Conservation (phyloP, 176 grass and related monocot species). For the Alloteropsis semialata region DNA sequence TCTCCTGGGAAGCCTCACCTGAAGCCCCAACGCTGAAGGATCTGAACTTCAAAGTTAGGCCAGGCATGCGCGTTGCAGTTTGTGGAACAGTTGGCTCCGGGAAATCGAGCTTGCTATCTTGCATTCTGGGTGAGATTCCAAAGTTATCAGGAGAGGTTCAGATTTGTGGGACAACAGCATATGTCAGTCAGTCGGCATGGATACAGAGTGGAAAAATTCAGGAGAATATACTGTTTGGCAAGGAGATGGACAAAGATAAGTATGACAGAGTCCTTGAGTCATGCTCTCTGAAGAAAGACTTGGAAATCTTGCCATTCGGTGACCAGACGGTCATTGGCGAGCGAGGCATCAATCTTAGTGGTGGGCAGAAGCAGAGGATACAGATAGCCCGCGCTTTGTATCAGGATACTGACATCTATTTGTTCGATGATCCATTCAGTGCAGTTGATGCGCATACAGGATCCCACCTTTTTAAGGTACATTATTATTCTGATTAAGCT, state of each 20-base stretch:
- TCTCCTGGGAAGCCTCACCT: constrained; percentile 38
- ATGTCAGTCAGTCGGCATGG: constrained; percentile 32
- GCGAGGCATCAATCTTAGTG: background rate
- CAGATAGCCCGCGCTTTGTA: constrained; percentile 43
- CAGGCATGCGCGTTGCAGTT: background rate
- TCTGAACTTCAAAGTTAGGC: constrained; percentile 40
- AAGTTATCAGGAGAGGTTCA: constrained; percentile 24
- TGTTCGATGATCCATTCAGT: constrained; percentile 16
- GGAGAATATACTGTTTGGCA: constrained; percentile 1
- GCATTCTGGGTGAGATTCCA: constrained; percentile 31
- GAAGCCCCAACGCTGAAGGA: constrained; percentile 36
- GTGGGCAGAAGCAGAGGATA: constrained; percentile 48
- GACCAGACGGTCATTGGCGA: background rate
- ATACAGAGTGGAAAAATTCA: constrained; percentile 35
- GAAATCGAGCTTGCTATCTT: background rate
- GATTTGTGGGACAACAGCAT: background rate
- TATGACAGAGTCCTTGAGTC: background rate
- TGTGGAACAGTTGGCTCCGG: constrained; percentile 7
- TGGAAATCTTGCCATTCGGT: background rate
- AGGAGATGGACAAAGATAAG: constrained; percentile 16
- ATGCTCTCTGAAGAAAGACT: background rate
- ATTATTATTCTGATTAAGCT: background rate
- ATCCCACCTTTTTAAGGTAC: constrained; percentile 53
- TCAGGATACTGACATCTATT: constrained; percentile 6
- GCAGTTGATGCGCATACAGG: constrained; percentile 48